phyloP scores from a whole-genome alignment of 73 alveolate species.

The Durusdinium trenchii region DNA sequence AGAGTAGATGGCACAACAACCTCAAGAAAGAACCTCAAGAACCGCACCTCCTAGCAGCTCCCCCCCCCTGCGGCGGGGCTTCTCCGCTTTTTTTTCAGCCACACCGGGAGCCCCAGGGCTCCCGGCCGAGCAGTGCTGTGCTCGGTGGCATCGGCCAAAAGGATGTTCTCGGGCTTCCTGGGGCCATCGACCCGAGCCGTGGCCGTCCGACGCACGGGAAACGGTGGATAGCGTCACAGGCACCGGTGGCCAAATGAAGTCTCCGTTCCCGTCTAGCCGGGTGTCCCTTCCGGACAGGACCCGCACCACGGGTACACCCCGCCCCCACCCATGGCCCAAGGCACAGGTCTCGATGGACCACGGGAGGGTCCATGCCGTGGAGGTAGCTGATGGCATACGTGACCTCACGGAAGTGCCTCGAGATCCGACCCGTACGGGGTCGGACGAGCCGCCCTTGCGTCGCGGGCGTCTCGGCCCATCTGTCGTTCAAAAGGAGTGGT shows the following conservation, averaged over 20 bases:
- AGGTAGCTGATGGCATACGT: conserved; percentile 88
- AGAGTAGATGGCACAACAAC: no score
- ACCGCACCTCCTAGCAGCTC: no score
- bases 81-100: no score
- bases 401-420: conserved; percentile 84
- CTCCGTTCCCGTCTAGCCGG: neutral
- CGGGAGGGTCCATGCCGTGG: conserved; percentile 66
- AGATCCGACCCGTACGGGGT: no score
- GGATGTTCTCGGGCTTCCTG: conserved; percentile 88
- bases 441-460: no score
- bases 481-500: no score
- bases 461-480: no score
- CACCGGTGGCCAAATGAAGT: neutral
- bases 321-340: neutral
- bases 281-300: neutral
- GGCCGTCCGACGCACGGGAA: neutral
- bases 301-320: neutral
- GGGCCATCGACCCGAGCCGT: neutral
- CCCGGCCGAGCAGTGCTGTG: conserved; percentile 47
- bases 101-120: no score
- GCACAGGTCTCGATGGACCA: conserved; percentile 67
- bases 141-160: conserved; percentile 46
- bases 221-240: neutral
- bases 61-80: no score
- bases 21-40: no score